A percentile compares a stretch with the other conserved stretches of the same genome.
Conservation (phyloP, 225 moss, liverwort and hornwort genomes). For the Lunularia cruciata region DNA sequence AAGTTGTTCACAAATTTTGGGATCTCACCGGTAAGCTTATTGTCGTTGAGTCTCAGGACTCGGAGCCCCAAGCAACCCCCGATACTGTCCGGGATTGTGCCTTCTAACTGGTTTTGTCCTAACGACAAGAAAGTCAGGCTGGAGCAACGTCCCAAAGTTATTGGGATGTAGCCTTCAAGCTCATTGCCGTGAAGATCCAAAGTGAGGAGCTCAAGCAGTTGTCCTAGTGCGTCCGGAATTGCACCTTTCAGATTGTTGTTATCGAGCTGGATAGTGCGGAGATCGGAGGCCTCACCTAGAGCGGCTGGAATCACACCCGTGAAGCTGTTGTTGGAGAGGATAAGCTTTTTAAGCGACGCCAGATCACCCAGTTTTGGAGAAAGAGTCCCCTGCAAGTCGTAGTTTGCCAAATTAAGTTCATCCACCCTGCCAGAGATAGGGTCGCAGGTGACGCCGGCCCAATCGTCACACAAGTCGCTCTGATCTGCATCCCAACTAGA, state of each 20-base stretch:
- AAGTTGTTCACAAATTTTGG: conserved; percentile 24
- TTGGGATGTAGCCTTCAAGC: conserved; percentile 31
- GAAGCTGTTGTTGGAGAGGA: conserved; percentile 46
- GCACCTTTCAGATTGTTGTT: conserved; percentile 34
- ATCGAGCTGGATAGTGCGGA: conserved; percentile 18
- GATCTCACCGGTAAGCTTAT: conserved; percentile 26
- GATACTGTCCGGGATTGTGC: conserved; percentile 30
- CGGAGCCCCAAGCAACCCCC: conserved; percentile 24
- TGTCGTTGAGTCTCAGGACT: conserved; percentile 35
- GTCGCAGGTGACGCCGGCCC: conserved; percentile 13
- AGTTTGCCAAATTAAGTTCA: conserved; percentile 10
- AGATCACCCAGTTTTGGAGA: conserved; percentile 1
- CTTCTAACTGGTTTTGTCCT: conserved; percentile 30
- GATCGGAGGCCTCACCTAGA: conserved; percentile 29
- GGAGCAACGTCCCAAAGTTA: conserved; percentile 16
- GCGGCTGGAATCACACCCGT: conserved; percentile 33
- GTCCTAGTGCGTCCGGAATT: conserved; percentile 27
- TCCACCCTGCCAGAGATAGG: neutral
- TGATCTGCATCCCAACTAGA: conserved; percentile 1
- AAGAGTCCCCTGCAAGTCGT: neutral
- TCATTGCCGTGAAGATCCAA: conserved; percentile 49
- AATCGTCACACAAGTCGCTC: neutral
- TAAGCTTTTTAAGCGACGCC: conserved; percentile 19
- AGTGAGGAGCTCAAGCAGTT: conserved; percentile 23
- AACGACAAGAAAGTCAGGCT: conserved; percentile 42